Base-by-base conservation (phyloP, 2,329 filamentous ascomycete species). In the Fusarium sp. region DNA sequence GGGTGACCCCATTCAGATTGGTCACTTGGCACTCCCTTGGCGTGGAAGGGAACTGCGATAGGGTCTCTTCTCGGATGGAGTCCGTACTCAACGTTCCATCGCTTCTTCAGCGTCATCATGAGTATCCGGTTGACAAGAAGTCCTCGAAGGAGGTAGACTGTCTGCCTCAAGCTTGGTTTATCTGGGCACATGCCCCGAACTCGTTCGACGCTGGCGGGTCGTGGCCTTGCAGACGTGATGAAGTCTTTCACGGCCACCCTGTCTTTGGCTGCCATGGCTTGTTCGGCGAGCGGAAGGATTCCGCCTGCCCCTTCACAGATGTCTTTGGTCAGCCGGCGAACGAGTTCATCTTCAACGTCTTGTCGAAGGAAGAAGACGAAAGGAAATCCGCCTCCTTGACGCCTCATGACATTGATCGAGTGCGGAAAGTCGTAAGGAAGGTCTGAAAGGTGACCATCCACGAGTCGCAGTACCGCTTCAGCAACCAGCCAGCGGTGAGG, bases 1-100 rank as follows among this genome's bases (percentile, higher is more conserved):
- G 92, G 91, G 73, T 95, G 92, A 0, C 91, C 90, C 81, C 89
- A 94, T 76, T 95, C 92, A 0, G 91, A 89, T 22, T 90, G 86
- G 0, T 90, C 87, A 0, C 88, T 88, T 0, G 92, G 92, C 0
- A 87, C 85, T 6, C 92, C 92, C 74, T 78, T 78, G 47, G 76
- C 76, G 18, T 78, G 76, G 22, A 77, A 78, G 5, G 76, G 76
- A 4, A 78, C 94, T 91, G 92, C 92, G 18, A 93, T 88, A 0
- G 90, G 90, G 63, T 88, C 85, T 13, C 93, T 85, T 0, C 71
- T 66, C 0, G 88, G 86, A 71, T 91, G 87, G 0, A 92, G 81
- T 0, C 91, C 90, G 56, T 92, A 95, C 50, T 89, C 85, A 0
- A 95, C 92, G 31, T 92, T 91, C 88, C 89, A 94, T 5, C 91